These are phyloP conservation scores for Strigomonas galati DNA, from an alignment of 208 protist genomes.

Conservation along the genomic window DNA sequence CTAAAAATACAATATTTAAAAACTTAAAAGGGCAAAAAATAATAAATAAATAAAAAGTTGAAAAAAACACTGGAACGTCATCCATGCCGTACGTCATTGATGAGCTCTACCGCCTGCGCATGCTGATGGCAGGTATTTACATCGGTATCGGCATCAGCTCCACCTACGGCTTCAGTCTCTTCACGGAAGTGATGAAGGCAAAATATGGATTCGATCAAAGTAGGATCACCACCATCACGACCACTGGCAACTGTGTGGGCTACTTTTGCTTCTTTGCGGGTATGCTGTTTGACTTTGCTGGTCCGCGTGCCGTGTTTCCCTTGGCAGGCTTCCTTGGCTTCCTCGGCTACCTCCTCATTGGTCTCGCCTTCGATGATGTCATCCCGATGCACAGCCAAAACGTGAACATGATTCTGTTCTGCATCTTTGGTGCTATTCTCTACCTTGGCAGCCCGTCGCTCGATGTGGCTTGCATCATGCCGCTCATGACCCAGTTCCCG, in stretches of 20 bases:
- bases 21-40: constrained; percentile 1
- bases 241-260: constrained; percentile 58
- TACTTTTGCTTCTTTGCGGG: constrained; percentile 65
- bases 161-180: constrained; percentile 75
- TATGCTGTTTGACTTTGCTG: constrained; percentile 69
- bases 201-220: constrained; percentile 59
- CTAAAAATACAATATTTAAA: neutral
- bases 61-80: constrained; percentile 20
- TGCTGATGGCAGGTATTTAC: constrained; percentile 70
- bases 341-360: constrained; percentile 62
- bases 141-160: constrained; percentile 62
- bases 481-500: constrained; percentile 82
- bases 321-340: constrained; percentile 39
- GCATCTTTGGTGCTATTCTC: constrained; percentile 60
- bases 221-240: constrained; percentile 84
- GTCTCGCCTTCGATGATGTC: constrained; percentile 54
- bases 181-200: constrained; percentile 45
- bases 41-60: constrained; percentile 10
- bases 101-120: constrained; percentile 66
- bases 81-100: constrained; percentile 54
- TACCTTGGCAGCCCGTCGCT: constrained; percentile 58
- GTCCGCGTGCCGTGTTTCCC: constrained; percentile 47
- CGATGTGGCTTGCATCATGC: constrained; percentile 66
- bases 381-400: constrained; percentile 32
- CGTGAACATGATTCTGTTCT: constrained; percentile 48